Percentiles rank a stretch among this genome's conserved stretches.
These are phyloP conservation scores for Nemania serpens DNA, from an alignment of 2,329 filamentous ascomycete genomes.

Conservation along the genomic window DNA sequence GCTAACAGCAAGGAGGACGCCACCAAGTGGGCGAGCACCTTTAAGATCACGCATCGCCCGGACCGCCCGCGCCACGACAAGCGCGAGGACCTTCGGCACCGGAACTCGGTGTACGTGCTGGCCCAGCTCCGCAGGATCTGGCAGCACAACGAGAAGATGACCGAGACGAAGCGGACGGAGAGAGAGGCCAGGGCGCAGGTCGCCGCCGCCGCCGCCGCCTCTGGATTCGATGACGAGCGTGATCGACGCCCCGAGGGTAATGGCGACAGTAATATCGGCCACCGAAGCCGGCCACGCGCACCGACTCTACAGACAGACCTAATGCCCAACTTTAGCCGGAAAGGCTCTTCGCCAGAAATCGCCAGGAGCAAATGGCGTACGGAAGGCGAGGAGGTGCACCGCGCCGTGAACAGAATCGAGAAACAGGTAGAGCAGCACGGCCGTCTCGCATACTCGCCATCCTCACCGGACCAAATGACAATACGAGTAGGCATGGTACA, in stretches of 20 bases:
- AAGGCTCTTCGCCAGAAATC: neutral
- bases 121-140: conserved; percentile 15
- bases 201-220: neutral
- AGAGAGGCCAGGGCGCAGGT: neutral
- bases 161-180: conserved; percentile 15
- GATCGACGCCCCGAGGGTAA: neutral
- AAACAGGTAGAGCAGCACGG: neutral
- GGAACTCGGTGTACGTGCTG: conserved; percentile 14
- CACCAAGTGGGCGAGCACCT: conserved; percentile 11
- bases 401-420: neutral
- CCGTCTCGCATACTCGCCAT: neutral
- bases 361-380: neutral
- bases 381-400: too few relatives aligned
- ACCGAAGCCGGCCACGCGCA: neutral
- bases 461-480: conserved; percentile 16
- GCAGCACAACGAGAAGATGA: conserved; percentile 9
- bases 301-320: neutral
- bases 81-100: conserved; percentile 3
- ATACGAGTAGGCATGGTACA: conserved; percentile 17
- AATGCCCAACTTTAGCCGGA: neutral
- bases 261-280: neutral
- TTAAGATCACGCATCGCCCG: conserved; percentile 23
- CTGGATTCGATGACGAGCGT: neutral
- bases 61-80: conserved; percentile 15
- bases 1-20: conserved; percentile 11